Evolutionary conservation across 345 rosid genomes (phyloP), one percentile per base, ranked within the genome.

Genomic region (Brassica juncea): DNA sequence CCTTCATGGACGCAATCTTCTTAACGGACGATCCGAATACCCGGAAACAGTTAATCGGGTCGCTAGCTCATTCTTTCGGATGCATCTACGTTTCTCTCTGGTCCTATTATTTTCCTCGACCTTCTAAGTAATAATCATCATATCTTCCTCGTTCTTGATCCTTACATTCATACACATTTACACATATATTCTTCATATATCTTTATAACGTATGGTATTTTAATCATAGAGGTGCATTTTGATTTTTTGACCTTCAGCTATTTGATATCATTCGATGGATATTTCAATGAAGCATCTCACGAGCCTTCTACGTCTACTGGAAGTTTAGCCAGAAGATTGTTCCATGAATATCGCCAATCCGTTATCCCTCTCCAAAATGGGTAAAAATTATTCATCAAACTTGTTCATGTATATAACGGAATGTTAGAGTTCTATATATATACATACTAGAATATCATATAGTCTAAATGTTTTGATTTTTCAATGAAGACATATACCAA

Each of bases 51-150:
- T 65, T 86, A 70, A 83, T 93, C 74, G 88, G 70, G 14, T 58
- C 82, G 23, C 69, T 91, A 30, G 83, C 85, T 82, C 89, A 85
- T 35, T 73, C 86, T 0, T 78, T 82, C 14, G 84, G 87, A 47
- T 84, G 88, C 84, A 73, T 85, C 69, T 91, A 93, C 85, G 77
- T 88, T 58, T 91, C 93, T 80, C 82, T 93, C 19, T 89, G 98
- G 94, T 87, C 88, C 0, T 84, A 77, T 47, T 3, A 78, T 55
- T 3, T 67, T 16, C 83, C 85, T 42, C 84, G 75, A 19, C 84
- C 88, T 7, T 71, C 86, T 10, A 84, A 84, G 92, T 90, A 88
- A 34, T 90, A 86, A 30, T 16, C 25, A 68, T 54, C 16, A 2
- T 4, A 44, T 39, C 60, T 65, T 63, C 8, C 15, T 70, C 39